Base-by-base conservation (phyloP, 2,329 filamentous ascomycete genomes). In the Meredithiella fracta region DNA sequence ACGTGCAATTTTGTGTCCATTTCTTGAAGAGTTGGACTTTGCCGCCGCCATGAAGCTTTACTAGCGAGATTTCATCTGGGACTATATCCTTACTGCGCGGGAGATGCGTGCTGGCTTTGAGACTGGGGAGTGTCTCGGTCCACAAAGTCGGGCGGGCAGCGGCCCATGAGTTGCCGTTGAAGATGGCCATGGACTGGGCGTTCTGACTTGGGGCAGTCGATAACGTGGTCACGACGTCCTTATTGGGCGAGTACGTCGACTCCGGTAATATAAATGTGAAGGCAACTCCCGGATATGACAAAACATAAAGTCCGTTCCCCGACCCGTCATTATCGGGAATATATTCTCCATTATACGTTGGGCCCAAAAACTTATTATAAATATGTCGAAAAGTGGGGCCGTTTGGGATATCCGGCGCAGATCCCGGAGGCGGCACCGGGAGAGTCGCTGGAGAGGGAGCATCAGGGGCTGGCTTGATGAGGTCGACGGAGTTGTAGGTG, bases 261-360 rank as follows among this genome's bases (percentile, higher is more conserved):
- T 78, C 72, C 52, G 82, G 76, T 29, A 97, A 73, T 0, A 87
- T 82, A 61, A 98, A 98, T 38, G 85, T 90, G 66, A 97, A 96
- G 0, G 91, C 88, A 29, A 98, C 82, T 0, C 92, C 92, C 0
- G 91, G 90, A 68, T 96, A 98, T 1, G 91, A 97, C 34, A 98
- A 73, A 34, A 95, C 82, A 65, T 97, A 98, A 22, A 80, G 85
- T 15, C 90, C 90, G 58, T 75, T 71, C 15, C 73, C 72, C 1
- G 72, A 64, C 17, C 54, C 55, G 34, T 59, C 53, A n/a, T 57
- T 47, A 20, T 37, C 25, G 7, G 83, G 77, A 38, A 95, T 76
- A 64, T 91, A 98, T 72, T 98, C 92, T 60, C 92, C 92, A 1
- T 86, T 86, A 66, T 94, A 97, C 0, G 91, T 94, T 17, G 90